Evolutionary conservation across 2,329 filamentous ascomycete genomes (phyloP), one percentile per base, ranked within the genome.

Genomic region (Orbilia oligospora): DNA sequence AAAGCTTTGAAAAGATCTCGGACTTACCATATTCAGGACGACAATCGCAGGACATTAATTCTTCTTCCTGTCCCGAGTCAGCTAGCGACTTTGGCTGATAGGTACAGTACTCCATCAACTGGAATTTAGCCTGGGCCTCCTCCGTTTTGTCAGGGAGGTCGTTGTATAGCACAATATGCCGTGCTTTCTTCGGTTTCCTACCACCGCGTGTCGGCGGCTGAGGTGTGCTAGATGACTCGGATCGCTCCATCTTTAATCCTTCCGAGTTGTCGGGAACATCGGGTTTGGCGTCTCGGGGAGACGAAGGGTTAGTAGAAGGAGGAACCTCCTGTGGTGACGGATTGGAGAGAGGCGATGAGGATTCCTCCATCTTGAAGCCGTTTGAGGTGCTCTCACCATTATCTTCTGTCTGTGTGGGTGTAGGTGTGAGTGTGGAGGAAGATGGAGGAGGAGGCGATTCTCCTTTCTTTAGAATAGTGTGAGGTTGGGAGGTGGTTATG

Each of bases 61-160:
- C 81, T 77, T 93, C 87, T 85, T 92, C 95, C 85, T 94, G 92
- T 83, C 97, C 95, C 27, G 96, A 97, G 81, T 91, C 92, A 66
- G 96, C 96, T 86, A 98, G 90, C 81, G 92, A 90, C 84, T 97
- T 97, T 81, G 94, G 93, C 68, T 93, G 93, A 85, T 99, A 99
- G 38, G 92, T 91, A 84, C 95, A 98, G 81, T 93, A 90, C 66
- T 91, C 87, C 80, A 99, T 94, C 65, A 95, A 87, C 81, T 93
- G 89, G 82, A 99, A 99, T 14, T 90, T 89, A 27, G 87, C 86
- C 81, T 89, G 91, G 3, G 96, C 92, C 81, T 96, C 92, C 41
- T 87, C 85, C 2, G 93, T 97, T 81, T 90, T 90, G 84, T 97
- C 91, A 46, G 92, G 91, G 33, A 95, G 86, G 84, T 97, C 88